A percentile compares a stretch with the other conserved stretches of the same genome.
These are phyloP conservation scores for Barnettozyma hawaiiensis DNA, from an alignment of 1,139 yeast genomes.

Conservation along the genomic window DNA sequence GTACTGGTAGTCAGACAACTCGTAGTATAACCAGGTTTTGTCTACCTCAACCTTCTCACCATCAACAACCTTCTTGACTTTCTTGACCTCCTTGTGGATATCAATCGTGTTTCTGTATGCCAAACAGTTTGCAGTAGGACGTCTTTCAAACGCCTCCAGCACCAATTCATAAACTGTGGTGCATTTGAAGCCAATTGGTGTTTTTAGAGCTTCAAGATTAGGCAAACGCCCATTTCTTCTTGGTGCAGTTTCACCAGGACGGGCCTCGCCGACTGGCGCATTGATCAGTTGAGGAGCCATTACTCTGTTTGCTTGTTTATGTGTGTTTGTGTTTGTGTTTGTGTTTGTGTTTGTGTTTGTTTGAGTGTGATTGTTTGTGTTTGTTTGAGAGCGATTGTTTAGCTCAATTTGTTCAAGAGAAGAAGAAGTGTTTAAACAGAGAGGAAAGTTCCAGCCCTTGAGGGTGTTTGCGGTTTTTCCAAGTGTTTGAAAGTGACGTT, in stretches of 20 bases:
- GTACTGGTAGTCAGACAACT: conserved; percentile 66
- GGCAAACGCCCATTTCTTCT: conserved; percentile 66
- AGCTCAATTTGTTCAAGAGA: too few species aligned
- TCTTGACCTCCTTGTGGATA: conserved; percentile 69
- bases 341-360: too few species aligned
- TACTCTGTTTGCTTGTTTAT: too few species aligned
- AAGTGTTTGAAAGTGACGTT: background rate
- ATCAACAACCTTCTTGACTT: conserved; percentile 67
- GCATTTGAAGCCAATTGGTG: conserved; percentile 56
- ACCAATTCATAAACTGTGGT: conserved; percentile 67
- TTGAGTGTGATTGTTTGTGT: too few species aligned
- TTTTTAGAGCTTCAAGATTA: conserved; percentile 41
- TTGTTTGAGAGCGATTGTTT: too few species aligned
- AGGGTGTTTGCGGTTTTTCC: conserved; percentile 1
- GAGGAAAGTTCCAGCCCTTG: background rate
- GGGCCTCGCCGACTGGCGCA: conserved; percentile 67
- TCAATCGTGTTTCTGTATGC: conserved; percentile 79
- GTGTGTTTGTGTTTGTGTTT: too few species aligned
- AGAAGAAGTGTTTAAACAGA: background rate
- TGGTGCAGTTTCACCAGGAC: conserved; percentile 86
- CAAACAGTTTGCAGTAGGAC: conserved; percentile 53
- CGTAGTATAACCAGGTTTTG: conserved; percentile 85
- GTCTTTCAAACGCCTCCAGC: conserved; percentile 55
- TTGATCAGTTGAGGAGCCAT: conserved; percentile 29
- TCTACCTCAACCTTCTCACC: conserved; percentile 69